Base-by-base conservation (phyloP, 2,329 filamentous ascomycete species). In the Tolypocladium pustulatum region DNA sequence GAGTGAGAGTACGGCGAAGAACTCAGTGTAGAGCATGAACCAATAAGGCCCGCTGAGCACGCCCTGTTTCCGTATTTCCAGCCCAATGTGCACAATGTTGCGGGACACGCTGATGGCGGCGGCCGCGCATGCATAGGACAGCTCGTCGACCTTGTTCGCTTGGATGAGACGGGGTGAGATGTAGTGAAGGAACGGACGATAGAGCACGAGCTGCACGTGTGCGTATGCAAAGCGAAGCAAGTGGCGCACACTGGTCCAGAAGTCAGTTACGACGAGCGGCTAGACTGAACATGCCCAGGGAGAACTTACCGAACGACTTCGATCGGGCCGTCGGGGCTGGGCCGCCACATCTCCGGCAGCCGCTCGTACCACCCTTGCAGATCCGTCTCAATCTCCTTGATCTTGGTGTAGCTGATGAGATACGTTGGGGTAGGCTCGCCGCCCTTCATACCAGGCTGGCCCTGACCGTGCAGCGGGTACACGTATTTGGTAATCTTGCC, bases 1-100 rank as follows among this genome's bases (percentile, higher is more conserved):
- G 53, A 94, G 76, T 0, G 90, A 90, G 37, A 94, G 76, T 37
- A 93, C 88, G 17, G 88, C 86, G 68, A 91, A 92, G 73, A 91
- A 92, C 20, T 89, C 88, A 2, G 89, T 91, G 68, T 91, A 93
- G 68, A 93, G 84, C 64, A 89, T 88, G 68, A 93, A 93, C 90
- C 90, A 94, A 71, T 91, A 92, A 0, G 89, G 88, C 0, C 90
- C 90, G 61, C 88, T 87, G n/a, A 94, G 76, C 8, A 90, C 77
- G 4, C 86, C 83, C 66, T 87, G 83, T 68, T 86, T 87, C 63
- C 88, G 86, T 76, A 92, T 92, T 66, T 91, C 87, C 27, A 85
- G 81, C 5, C 87, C 88, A 60, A 93, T 90, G 66, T 92, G 89
- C 38, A 94, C 83, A 61, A 94, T 90, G 66, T 93, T 89, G 4